phyloP scores from a whole-genome alignment of 2,329 filamentous ascomycete species.

The Pseudocercospora fijiensis region DNA sequence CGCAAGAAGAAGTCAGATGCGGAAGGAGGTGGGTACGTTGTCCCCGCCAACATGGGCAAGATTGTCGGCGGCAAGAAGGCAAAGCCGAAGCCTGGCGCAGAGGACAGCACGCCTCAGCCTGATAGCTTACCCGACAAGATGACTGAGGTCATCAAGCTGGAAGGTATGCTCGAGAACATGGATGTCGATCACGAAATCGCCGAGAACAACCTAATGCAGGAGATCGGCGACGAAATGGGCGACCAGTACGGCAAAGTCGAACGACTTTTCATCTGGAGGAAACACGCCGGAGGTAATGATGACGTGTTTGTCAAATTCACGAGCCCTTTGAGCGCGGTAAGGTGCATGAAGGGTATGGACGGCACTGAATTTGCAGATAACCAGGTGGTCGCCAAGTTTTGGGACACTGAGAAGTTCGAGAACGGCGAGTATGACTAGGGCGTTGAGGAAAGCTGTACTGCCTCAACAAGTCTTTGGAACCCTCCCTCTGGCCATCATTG shows the following conservation, averaged over 20 bases:
- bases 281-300: slow-evolving; percentile 43
- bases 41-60: slow-evolving; percentile 66
- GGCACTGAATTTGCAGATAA: slow-evolving; percentile 88
- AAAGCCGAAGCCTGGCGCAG: slow-evolving; percentile 29
- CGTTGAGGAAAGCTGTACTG: neutral
- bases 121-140: slow-evolving; percentile 53
- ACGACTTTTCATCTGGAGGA: slow-evolving; percentile 57
- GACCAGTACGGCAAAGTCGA: slow-evolving; percentile 59
- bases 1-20: slow-evolving; percentile 74
- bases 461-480: too few species aligned
- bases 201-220: slow-evolving; percentile 71
- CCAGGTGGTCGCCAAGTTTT: slow-evolving; percentile 77
- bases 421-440: slow-evolving; percentile 47
- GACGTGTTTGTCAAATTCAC: slow-evolving; percentile 92
- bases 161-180: slow-evolving; percentile 83
- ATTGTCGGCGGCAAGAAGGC: slow-evolving; percentile 75
- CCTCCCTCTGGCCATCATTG: neutral
- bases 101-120: slow-evolving; percentile 35
- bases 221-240: slow-evolving; percentile 91
- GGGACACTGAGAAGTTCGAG: slow-evolving; percentile 79
- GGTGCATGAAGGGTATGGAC: slow-evolving; percentile 88
- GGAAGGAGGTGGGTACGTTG: slow-evolving; percentile 74
- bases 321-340: slow-evolving; percentile 75
- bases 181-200: slow-evolving; percentile 76
- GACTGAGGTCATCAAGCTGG: slow-evolving; percentile 78